Base-by-base conservation (phyloP, 345 rosid genomes). In the Limnanthes douglasii region DNA sequence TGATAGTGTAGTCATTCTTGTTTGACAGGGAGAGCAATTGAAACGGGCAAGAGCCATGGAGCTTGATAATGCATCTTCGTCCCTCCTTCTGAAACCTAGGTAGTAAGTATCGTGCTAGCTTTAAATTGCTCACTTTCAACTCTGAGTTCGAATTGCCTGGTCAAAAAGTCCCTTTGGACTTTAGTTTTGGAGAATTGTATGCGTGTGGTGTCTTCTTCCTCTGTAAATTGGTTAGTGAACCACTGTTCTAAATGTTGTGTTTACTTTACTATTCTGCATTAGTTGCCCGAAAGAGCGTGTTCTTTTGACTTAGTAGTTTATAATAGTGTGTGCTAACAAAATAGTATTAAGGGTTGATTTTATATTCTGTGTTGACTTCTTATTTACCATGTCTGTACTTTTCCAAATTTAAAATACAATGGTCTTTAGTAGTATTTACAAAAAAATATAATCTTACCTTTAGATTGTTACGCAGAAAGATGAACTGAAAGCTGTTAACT, bases 101-200 rank as follows among this genome's bases (percentile, higher is more conserved):
- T 66, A 55, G 95, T 90, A 42, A 50, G 48, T 11, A 19, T 34
- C 41, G n/a, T 21, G 6, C 27, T 6, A 5, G 7, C 8, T 10
- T 24, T 19, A 15, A 23, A 4, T 5, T 33, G 4, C 23, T 23
- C 4, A 29, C 44, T 31, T 59, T 75, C 34, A 31, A 63, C 35
- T 65, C 68, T 21, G 86, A 84, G 46, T 73, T 59, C 49, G 48
- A 53, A 24, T 13, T 78, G 31, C 37, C 70, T 39, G 75, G 88
- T 43, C 52, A 41, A 49, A 75, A 64, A 56, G 67, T 63, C 55
- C 98, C 98, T 35, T 57, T 84, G 24, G 98, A 90, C 59, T 65
- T 80, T 46, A 77, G 96, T 51, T 31, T n/a, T 90, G 80, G 84
- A 90, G 69, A 84, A 85, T 16, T 62, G 40, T 46, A 56, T 71